phyloP scores from a whole-genome alignment of 805 yeast species.

The Blastobotrys americana region DNA sequence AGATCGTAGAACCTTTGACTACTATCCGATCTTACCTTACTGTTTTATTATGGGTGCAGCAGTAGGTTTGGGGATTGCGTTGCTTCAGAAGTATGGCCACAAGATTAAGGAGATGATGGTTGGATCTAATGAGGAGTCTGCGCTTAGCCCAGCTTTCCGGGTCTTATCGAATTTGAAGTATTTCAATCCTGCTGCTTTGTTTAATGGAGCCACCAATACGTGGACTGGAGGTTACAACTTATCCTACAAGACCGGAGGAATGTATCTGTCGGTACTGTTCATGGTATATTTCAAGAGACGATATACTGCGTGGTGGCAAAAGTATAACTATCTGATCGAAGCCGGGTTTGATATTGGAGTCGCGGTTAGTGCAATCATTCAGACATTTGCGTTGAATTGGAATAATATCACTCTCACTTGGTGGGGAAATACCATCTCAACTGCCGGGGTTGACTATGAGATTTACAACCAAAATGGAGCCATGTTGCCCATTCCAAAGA shows the following conservation, averaged over 20 bases:
- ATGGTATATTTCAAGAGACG: constrained; percentile 38
- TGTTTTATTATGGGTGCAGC: constrained; percentile 39
- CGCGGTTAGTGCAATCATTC: constrained; percentile 41
- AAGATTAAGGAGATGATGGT: constrained; percentile 13
- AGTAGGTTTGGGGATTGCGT: constrained; percentile 24
- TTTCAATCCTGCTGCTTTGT: constrained; percentile 40
- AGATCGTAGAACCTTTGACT: constrained; percentile 34
- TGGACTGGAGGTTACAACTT: constrained; percentile 37
- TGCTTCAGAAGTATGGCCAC: constrained; percentile 18
- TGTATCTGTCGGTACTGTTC: constrained; percentile 37
- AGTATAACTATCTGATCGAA: constrained; percentile 43
- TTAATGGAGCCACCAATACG: constrained; percentile 37
- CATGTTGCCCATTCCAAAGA: constrained; percentile 14
- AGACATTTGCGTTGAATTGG: constrained; percentile 38
- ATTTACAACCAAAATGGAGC: constrained; percentile 9
- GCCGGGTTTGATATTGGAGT: constrained; percentile 45
- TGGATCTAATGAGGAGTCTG: background rate
- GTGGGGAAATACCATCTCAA: constrained; percentile 41
- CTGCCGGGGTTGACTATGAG: constrained; percentile 13
- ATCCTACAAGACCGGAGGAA: constrained; percentile 37
- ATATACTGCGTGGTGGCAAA: constrained; percentile 47
- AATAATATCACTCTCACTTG: constrained; percentile 29
- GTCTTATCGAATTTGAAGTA: constrained; percentile 15
- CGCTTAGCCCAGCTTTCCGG: background rate
- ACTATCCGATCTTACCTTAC: constrained; percentile 42